phyloP scores from a whole-genome alignment of 257 asterid species.

The Petunia secreta region DNA sequence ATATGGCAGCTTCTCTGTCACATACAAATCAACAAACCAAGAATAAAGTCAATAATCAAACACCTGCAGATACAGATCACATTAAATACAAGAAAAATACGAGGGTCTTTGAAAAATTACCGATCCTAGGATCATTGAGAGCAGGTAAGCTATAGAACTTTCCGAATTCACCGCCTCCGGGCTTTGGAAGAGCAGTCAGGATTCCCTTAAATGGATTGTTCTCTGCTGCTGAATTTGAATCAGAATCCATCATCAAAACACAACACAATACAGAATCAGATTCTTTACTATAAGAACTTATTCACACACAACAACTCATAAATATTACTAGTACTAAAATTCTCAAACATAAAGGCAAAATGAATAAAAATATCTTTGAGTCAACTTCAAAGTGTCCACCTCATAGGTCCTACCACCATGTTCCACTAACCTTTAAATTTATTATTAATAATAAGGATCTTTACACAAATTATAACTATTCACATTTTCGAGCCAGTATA shows the following conservation, averaged over 20 bases:
- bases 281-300: background rate
- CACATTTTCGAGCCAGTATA: too few relatives aligned
- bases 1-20: conserved; percentile 88
- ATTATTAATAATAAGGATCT: background rate
- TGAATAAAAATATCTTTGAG: background rate
- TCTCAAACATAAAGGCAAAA: conserved; percentile 10
- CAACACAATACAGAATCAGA: background rate
- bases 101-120: conserved; percentile 36
- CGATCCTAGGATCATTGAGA: conserved; percentile 84
- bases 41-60: conserved; percentile 13
- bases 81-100: background rate
- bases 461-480: too few relatives aligned
- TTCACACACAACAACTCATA: conserved; percentile 4
- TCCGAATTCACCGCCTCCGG: conserved; percentile 94
- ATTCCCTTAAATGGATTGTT: conserved; percentile 81
- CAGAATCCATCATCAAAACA: conserved; percentile 34
- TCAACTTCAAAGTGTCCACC: conserved; percentile 15
- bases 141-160: conserved; percentile 90
- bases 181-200: conserved; percentile 80
- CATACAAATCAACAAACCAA: conserved; percentile 19
- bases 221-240: conserved; percentile 44
- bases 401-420: conserved; percentile 27
- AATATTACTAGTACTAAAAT: background rate
- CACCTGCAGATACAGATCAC: background rate
- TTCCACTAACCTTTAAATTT: conserved; percentile 2